Evolutionary conservation across 257 asterid species (phyloP).

Genomic region (Solanum lignicaule): DNA sequence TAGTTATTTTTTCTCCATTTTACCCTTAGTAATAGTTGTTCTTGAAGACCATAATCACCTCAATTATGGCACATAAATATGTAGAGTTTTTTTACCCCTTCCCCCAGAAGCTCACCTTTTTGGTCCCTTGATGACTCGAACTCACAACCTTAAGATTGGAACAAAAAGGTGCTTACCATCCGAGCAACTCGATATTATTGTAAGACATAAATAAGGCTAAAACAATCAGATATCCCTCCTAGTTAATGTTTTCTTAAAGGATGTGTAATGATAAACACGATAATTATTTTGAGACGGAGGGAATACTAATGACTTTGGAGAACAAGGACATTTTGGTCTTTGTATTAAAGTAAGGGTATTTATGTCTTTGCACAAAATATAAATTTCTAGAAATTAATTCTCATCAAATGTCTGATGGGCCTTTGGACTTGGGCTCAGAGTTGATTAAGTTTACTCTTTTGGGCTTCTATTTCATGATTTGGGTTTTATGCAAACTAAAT

Average conservation of each 20-base stretch:
- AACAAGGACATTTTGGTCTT: background rate
- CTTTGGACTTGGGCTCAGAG: background rate
- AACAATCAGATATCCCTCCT: background rate
- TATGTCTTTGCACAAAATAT: background rate
- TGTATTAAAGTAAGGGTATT: background rate
- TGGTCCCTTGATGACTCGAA: background rate
- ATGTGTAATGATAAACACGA: background rate
- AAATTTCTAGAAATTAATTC: background rate
- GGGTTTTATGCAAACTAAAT: background rate
- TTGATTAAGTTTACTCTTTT: background rate
- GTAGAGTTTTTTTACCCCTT: background rate
- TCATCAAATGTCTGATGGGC: background rate
- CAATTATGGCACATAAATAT: background rate
- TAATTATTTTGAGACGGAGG: background rate
- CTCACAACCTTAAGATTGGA: no score
- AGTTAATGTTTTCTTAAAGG: background rate
- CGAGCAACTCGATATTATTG: background rate
- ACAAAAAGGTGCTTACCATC: accelerated
- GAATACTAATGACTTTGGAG: background rate
- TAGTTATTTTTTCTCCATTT: background rate
- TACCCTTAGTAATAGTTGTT: background rate
- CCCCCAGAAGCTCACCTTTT: background rate
- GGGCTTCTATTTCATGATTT: background rate
- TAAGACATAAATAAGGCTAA: background rate
- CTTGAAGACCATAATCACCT: background rate